Evolutionary conservation across 164 flowering plant genomes (phyloP).

Genomic region (Cinnamomum chago): DNA sequence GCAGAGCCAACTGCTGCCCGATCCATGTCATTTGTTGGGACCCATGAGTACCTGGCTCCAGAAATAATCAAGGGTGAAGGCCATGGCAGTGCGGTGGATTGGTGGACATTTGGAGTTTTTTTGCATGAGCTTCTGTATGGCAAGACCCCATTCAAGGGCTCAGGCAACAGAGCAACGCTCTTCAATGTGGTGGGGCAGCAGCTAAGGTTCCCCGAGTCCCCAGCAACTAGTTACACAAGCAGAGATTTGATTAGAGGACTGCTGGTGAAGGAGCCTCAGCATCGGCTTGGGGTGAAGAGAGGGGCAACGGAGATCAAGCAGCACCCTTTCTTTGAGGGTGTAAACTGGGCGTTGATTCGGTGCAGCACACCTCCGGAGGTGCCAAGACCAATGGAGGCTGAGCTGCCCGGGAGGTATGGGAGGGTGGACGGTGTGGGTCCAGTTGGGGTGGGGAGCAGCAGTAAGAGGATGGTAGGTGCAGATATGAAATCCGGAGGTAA

Average conservation of each 20-base stretch:
- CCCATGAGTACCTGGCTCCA: slow-evolving; percentile 72
- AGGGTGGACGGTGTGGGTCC: slow-evolving; percentile 38
- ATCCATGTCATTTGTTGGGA: slow-evolving; percentile 85
- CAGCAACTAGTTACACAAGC: slow-evolving; percentile 58
- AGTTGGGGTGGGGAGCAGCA: slow-evolving; percentile 30
- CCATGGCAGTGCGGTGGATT: slow-evolving; percentile 84
- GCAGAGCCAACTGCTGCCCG: slow-evolving; percentile 83
- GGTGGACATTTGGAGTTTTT: slow-evolving; percentile 91
- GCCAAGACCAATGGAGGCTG: slow-evolving; percentile 55
- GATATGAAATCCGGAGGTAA: slow-evolving; percentile 52
- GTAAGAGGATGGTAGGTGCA: slow-evolving; percentile 47
- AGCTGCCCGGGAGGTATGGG: slow-evolving; percentile 43
- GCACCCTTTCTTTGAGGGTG: slow-evolving; percentile 81
- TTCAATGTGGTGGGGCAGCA: slow-evolving; percentile 82
- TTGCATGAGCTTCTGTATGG: slow-evolving; percentile 72
- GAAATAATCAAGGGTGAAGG: slow-evolving; percentile 82
- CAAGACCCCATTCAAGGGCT: slow-evolving; percentile 76
- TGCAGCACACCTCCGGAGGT: slow-evolving; percentile 82
- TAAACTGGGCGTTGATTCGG: slow-evolving; percentile 78
- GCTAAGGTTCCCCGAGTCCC: slow-evolving; percentile 64
- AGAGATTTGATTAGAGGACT: slow-evolving; percentile 65
- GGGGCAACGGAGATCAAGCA: slow-evolving; percentile 92
- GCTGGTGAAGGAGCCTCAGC: slow-evolving; percentile 74
- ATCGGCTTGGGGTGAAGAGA: slow-evolving; percentile 69
- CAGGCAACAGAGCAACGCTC: slow-evolving; percentile 75